Evolutionary conservation across 176 grass and related monocot genomes (phyloP).

Genomic region (Chrysopogon serrulatus): DNA sequence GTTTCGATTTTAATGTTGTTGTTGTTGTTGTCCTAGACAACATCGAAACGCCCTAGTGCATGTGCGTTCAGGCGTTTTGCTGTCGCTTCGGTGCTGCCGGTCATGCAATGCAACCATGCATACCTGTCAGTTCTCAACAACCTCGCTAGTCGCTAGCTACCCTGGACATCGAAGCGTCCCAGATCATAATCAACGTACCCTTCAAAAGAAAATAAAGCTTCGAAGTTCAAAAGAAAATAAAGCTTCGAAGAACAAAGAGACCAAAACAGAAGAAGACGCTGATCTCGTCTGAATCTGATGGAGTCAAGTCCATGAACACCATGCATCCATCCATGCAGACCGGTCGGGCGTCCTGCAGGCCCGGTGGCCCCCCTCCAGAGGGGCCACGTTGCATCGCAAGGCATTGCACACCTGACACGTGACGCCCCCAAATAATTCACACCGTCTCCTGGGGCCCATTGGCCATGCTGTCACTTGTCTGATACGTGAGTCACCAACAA

Average conservation of each 20-base stretch:
- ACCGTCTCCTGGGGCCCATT: not conserved
- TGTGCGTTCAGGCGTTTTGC: too few species aligned
- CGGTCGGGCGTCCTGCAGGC: too few species aligned
- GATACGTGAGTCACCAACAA: not conserved
- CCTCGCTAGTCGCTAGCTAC: not conserved
- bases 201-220: too few species aligned
- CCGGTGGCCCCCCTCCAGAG: not conserved
- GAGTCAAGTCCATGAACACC: not conserved
- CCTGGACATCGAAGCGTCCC: not conserved
- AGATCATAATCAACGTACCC: too few species aligned
- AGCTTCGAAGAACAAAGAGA: too few species aligned
- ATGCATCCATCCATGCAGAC: not conserved
- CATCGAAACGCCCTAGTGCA: too few species aligned
- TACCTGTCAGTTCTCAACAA: not conserved
- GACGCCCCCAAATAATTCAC: not conserved
- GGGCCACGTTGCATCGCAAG: constrained; percentile 10
- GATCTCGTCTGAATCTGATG: not conserved
- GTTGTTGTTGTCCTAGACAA: too few species aligned
- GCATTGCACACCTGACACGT: not conserved
- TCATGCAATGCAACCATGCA: not conserved
- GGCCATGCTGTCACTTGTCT: not conserved
- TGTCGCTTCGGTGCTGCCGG: not conserved
- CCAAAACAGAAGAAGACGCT: not conserved
- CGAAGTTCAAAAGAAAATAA: too few species aligned
- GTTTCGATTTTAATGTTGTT: too few species aligned